Conservation (phyloP, 192 early-diverging fungal species). For the Podila clonocystis region DNA sequence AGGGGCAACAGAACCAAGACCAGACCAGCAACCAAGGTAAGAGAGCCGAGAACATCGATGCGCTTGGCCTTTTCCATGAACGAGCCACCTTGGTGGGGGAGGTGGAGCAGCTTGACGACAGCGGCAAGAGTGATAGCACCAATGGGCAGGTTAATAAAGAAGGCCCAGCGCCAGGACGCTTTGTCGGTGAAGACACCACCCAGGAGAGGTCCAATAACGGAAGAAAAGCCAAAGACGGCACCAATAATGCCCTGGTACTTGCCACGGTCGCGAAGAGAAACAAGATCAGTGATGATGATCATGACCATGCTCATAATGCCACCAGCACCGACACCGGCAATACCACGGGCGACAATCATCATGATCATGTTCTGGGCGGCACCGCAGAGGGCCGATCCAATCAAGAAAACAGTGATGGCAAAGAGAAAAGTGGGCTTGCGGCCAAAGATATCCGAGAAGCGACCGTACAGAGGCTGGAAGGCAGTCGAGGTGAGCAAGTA, state of each 20-base stretch:
- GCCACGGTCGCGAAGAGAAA: slow-evolving; percentile 68
- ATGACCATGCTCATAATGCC: slow-evolving; percentile 67
- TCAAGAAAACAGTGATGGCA: slow-evolving; percentile 70
- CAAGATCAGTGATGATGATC: slow-evolving; percentile 79
- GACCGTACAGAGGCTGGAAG: slow-evolving; percentile 79
- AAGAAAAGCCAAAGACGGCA: slow-evolving; percentile 61
- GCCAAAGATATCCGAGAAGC: slow-evolving; percentile 81
- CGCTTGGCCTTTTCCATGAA: slow-evolving; percentile 64
- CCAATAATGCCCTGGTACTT: slow-evolving; percentile 74
- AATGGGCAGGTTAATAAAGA: slow-evolving; percentile 70
- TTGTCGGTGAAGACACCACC: slow-evolving; percentile 62
- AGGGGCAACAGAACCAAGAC: slow-evolving; percentile 74
- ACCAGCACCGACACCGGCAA: slow-evolving; percentile 79
- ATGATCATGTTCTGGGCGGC: slow-evolving; percentile 56
- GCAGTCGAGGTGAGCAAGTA: slow-evolving; percentile 78
- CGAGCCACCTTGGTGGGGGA: slow-evolving; percentile 60
- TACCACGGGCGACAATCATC: slow-evolving; percentile 75
- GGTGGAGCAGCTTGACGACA: slow-evolving; percentile 61
- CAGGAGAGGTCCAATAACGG: slow-evolving; percentile 58
- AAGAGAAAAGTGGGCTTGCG: slow-evolving; percentile 71
- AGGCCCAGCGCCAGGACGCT: slow-evolving; percentile 66
- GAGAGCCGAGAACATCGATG: slow-evolving; percentile 72
- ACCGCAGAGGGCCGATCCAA: slow-evolving; percentile 77
- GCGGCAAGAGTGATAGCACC: slow-evolving; percentile 57
- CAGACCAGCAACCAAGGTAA: slow-evolving; percentile 59